These are phyloP conservation scores for Caloboletus firmus DNA, from an alignment of 1,284 basidiomycete genomes.

Conservation along the genomic window DNA sequence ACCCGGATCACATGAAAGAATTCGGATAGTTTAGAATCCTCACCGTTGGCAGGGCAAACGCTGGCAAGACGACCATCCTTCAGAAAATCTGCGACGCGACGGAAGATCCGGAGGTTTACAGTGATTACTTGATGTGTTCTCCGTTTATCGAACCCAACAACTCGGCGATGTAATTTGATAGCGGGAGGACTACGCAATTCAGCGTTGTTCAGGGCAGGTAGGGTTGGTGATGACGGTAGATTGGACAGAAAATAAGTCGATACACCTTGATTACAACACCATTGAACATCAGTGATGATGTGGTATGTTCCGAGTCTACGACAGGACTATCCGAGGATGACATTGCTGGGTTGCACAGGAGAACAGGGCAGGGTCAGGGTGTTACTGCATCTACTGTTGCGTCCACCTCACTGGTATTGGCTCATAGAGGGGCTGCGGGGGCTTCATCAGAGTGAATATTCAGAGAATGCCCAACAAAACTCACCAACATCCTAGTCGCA, in stretches of 20 bases:
- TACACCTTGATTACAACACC: not conserved
- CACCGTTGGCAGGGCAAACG: too few relatives aligned
- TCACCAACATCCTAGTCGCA: slow-evolving; percentile 62
- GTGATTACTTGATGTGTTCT: too few relatives aligned
- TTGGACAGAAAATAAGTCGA: not conserved
- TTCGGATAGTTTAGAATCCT: too few relatives aligned
- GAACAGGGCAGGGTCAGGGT: too few relatives aligned
- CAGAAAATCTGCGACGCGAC: too few relatives aligned
- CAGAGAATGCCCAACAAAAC: not conserved
- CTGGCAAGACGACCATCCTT: too few relatives aligned
- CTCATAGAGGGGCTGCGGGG: not conserved
- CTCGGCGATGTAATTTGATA: not conserved
- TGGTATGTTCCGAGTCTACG: slow-evolving; percentile 2
- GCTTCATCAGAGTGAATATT: not conserved
- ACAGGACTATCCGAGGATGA: not conserved
- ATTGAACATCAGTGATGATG: not conserved
- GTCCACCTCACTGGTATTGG: not conserved
- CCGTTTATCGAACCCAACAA: not conserved
- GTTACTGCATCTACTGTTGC: not conserved
- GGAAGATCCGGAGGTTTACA: too few relatives aligned
- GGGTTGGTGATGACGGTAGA: not conserved
- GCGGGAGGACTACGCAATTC: not conserved
- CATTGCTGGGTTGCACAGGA: not conserved
- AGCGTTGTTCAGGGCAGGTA: not conserved
- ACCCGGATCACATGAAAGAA: too few relatives aligned